Base-by-base conservation (phyloP, 352 stramenopile genomes). In the Thalassiosira mediterranea region DNA sequence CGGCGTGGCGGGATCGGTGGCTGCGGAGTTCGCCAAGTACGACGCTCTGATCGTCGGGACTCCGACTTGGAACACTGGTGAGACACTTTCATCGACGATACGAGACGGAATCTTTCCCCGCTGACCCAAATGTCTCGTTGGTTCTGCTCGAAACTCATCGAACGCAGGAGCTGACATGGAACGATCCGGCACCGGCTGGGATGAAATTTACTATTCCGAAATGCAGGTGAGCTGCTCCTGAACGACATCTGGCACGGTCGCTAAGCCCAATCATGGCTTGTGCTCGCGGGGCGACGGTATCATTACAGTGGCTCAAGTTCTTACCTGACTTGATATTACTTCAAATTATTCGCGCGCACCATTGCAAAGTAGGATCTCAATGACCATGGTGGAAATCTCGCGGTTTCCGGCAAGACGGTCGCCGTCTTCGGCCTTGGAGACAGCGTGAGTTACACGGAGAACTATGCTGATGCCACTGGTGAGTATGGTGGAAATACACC, bases 401-500 rank as follows among this genome's bases (percentile, higher is more conserved):
- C 32, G 19, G 60, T 91, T 52, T 37, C 73, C 23, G 86, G 83
- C 7, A 94, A 92, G 59, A 91, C 90, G 40, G 84, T 94, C 4
- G 88, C 82, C 32, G 88, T 94, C 15, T 94, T 94, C 72, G 88
- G 88, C 42, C 68, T 91, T 26, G 86, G 88, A 34, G 88, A 94
- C 67, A 79, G 81, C 54, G 54, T 87, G 3, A 83, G 59, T 17
- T 94, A 92, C 57, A 63, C 71, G 15, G 86, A 92, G 48, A 94
- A 94, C 53, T 94, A 91, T 65, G 88, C 86, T 19, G 88, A 94
- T 86, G 88, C 81, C 1, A 78, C 86, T 47, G 88, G 88, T 37
- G 88, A 93, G n/a, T n/a, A n/a, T n/a, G n/a, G n/a, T n/a, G n/a
- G n/a, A n/a, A n/a, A n/a, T n/a, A n/a, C n/a, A n/a, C n/a, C n/a